Evolutionary conservation across 129 eudicot genomes (phyloP), one percentile per base, ranked within the genome.

Genomic region (Flaveria sonorensis): DNA sequence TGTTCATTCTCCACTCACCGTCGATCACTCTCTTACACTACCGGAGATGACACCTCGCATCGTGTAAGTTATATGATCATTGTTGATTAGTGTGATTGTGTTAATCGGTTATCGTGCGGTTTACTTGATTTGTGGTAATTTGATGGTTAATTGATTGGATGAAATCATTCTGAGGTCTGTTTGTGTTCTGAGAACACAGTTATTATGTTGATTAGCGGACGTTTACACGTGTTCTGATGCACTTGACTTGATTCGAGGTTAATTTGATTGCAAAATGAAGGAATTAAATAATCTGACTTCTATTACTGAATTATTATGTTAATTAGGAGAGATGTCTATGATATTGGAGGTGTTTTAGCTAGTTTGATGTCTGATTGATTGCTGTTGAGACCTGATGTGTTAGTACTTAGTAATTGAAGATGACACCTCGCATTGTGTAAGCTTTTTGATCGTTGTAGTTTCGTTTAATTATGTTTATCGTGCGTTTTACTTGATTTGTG

Each of bases 1-100:
- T 52, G 86, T 81, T 64, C 86, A 79, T 55, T 90, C 96, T 28
- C 80, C 92, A 12, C 84, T 88, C 79, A 82, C 83, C 82, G 73
- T 90, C 75, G 96, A 92, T 62, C 90, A 90, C 75, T 72, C 96
- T 30, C 96, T 90, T 69, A 52, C 88, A 45, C 78, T 88, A 20
- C 68, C 88, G 52, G 82, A 85, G 16, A 88, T 89, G 86, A 83
- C 77, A 69, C 91, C 96, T 79, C 84, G 83, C 71, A 71, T 89
- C 79, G 80, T 90, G 98, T 90, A 76, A 65, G 89, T 70, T 47
- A 8, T 55, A 39, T 5, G 40, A 15, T 39, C 16, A 12, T 5
- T 16, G 46, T 45, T 3, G 53, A 10, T 48, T 48, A 48, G 69
- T 30, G 43, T 28, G 32, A 14, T 14, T 63, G 45, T 36, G 12